Evolutionary conservation across 306 rosid species (phyloP).

Genomic region (Bauhinia variegata): DNA sequence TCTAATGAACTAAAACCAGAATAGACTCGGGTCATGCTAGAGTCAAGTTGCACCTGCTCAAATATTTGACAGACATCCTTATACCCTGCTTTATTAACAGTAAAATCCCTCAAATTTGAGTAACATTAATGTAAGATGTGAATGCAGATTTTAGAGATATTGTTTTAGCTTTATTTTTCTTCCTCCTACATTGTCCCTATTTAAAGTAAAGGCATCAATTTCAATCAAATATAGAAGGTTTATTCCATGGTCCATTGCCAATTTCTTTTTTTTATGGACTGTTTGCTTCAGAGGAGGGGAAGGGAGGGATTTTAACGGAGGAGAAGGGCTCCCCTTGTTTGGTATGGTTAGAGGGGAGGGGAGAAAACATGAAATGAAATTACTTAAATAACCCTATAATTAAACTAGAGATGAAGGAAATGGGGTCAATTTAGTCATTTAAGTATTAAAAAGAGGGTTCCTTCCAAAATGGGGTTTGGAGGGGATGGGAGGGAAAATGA

Average conservation of each 20-base stretch:
- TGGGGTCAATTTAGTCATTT: no score
- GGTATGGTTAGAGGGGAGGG: no score
- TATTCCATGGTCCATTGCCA: background rate
- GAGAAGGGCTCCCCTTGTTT: no score
- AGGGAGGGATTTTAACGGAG: no score
- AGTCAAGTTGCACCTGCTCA: background rate
- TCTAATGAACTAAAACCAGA: background rate
- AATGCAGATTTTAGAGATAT: background rate
- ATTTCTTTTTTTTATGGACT: background rate
- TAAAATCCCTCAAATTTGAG: background rate
- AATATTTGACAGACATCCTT: background rate
- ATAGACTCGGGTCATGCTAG: background rate
- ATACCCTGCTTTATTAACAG: background rate
- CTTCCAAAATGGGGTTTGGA: no score
- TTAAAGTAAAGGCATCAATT: background rate
- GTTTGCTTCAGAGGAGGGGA: no score
- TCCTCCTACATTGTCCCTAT: background rate
- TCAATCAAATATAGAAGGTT: background rate
- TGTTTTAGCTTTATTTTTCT: background rate
- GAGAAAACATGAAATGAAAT: no score
- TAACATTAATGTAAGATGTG: slow-evolving; percentile 8
- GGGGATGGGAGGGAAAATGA: no score
- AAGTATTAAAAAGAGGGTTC: no score
- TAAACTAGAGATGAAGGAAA: no score
- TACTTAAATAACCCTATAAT: no score